Evolutionary conservation across 345 rosid genomes (phyloP).

Genomic region (Eucalyptus pauciflora): DNA sequence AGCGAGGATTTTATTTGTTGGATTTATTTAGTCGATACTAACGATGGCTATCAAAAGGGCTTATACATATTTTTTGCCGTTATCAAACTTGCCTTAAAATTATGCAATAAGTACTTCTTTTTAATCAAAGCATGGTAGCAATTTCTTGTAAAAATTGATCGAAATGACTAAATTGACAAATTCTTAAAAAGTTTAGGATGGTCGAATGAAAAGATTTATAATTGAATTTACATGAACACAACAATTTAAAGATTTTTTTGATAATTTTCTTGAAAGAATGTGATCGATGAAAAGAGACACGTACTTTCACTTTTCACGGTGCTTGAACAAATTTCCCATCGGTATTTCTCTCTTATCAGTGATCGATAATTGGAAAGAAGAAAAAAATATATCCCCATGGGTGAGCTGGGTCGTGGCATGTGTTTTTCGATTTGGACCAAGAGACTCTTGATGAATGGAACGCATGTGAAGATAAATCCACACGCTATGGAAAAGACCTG

Average conservation of each 20-base stretch:
- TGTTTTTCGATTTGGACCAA: neutral
- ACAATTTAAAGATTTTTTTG: accelerated
- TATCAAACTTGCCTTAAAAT: neutral
- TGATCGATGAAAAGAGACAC: neutral
- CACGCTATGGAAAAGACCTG: neutral
- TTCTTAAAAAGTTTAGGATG: too few species aligned
- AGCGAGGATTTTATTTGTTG: neutral
- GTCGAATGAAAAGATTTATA: too few species aligned
- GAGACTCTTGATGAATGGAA: neutral
- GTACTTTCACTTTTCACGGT: neutral
- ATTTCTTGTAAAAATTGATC: accelerated
- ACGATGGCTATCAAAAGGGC: neutral
- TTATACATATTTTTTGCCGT: neutral
- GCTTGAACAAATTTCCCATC: neutral
- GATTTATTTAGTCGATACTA: neutral
- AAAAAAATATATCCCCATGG: neutral
- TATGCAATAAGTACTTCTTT: neutral
- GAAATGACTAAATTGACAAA: too few species aligned
- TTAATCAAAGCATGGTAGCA: neutral
- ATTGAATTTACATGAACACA: too few species aligned
- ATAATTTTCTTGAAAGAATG: neutral
- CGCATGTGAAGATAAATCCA: neutral
- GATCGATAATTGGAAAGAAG: neutral
- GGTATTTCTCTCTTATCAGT: too few species aligned
- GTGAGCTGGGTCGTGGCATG: neutral